phyloP scores from a whole-genome alignment of 1,284 basidiomycete species.

The Trametes sp. region DNA sequence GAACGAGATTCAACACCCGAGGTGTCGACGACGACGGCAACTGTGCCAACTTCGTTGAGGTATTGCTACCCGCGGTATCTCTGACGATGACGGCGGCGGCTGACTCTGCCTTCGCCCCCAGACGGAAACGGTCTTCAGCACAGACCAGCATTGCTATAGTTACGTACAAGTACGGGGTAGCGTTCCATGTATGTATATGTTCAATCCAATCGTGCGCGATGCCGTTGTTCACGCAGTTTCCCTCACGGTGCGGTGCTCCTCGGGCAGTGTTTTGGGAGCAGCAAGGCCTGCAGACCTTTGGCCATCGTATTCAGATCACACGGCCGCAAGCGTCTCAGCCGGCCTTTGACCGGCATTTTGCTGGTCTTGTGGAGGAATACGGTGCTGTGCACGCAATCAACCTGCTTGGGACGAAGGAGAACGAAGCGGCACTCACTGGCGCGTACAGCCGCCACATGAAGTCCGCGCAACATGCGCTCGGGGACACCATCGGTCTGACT shows the following conservation, averaged over 20 bases:
- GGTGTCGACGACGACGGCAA: constrained; percentile 98
- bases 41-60: constrained; percentile 98
- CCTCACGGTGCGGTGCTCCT: constrained; percentile 27
- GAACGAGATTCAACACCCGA: constrained; percentile 96
- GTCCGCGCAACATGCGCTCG: constrained; percentile 62
- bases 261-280: constrained; percentile 95
- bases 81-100: constrained; percentile 32
- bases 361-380: constrained; percentile 86
- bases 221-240: constrained; percentile 17
- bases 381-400: constrained; percentile 86
- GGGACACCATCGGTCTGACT: constrained; percentile 75
- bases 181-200: constrained; percentile 78
- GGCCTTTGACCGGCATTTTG: constrained; percentile 94
- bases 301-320: constrained; percentile 91
- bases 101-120: constrained; percentile 42
- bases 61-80: constrained; percentile 34
- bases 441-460: constrained; percentile 85
- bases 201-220: constrained; percentile 21
- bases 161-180: constrained; percentile 95
- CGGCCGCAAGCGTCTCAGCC: constrained; percentile 96
- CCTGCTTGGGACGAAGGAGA: constrained; percentile 89
- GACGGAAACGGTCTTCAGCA: constrained; percentile 92
- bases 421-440: constrained; percentile 84
- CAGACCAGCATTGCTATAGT: constrained; percentile 85
- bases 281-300: constrained; percentile 90